These are phyloP conservation scores for Amphichorda felina DNA, from an alignment of 2,329 filamentous ascomycete genomes.

Conservation along the genomic window DNA sequence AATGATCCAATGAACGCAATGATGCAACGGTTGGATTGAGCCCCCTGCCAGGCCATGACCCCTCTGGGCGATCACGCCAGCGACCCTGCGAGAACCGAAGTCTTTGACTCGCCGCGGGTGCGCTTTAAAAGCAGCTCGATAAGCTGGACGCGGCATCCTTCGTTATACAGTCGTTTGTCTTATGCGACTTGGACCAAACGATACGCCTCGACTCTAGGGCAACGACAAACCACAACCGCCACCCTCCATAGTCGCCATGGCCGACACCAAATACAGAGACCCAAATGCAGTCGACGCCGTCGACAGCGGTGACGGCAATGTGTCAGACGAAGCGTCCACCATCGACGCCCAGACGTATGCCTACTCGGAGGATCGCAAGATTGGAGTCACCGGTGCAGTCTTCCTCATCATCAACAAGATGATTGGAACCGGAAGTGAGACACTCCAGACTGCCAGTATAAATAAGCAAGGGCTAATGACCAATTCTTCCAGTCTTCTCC, in stretches of 20 bases:
- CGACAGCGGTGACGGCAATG: constrained; percentile 25
- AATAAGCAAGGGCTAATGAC: background rate
- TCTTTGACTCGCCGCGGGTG: too few relatives aligned
- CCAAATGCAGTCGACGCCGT: too few relatives aligned
- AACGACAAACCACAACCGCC: too few relatives aligned
- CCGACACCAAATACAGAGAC: constrained; percentile 23
- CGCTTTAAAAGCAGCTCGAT: too few relatives aligned
- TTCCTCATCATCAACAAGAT: constrained; percentile 47
- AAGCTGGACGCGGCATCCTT: too few relatives aligned
- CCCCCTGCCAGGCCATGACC: constrained; percentile 1
- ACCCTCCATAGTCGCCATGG: too few relatives aligned
- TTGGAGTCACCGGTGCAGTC: constrained; percentile 38
- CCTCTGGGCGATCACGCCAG: constrained; percentile 2
- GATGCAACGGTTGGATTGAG: too few relatives aligned
- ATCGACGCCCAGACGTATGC: constrained; percentile 27
- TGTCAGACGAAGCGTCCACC: too few relatives aligned
- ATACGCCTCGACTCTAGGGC: too few relatives aligned
- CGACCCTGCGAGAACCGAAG: background rate
- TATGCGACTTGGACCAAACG: too few relatives aligned
- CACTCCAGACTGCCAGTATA: background rate
- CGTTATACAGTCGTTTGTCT: too few relatives aligned
- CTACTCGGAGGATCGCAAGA: constrained; percentile 30
- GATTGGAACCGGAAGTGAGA: constrained; percentile 42
- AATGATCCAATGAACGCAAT: too few relatives aligned
- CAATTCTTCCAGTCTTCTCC: constrained; percentile 40